Base-by-base conservation (phyloP, 2,329 filamentous ascomycete genomes). In the Alternaria atra region DNA sequence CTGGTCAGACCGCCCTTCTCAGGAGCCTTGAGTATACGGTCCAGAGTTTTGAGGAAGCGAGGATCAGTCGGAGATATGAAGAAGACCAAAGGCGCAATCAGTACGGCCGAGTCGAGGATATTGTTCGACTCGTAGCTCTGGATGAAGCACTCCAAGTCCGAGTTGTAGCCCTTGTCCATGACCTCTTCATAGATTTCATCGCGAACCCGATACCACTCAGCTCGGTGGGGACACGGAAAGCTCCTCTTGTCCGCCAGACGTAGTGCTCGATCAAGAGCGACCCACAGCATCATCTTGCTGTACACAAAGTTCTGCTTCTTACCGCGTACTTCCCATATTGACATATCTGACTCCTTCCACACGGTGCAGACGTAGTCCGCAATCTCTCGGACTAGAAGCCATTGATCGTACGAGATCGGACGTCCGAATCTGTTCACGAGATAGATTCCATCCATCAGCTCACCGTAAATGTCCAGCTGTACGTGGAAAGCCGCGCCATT, bases 281-380 rank as follows among this genome's bases (percentile, higher is more conserved):
- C 91, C 91, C 91, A 94, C 23, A 94, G 84, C 89, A 93, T 91
- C 65, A 94, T 85, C 73, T 93, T 92, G n/a, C 89, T 91, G 78
- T 93, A 94, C 13, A 89, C 87, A 67, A 93, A 94, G 71, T 92
- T 87, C 76, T 93, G 90, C 73, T 90, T 90, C 70, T 88, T 81
- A 66, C 91, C 91, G 42, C 91, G 86, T 6, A 92, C 90, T 75
- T 94, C 91, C 91, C 91, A 93, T 69, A 93, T 94, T 3, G 90
- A 92, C 90, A 93, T 93, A 72, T 94, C 91, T 70, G 80, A 78
- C 83, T 87, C 80, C 58, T 89, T 79, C 74, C 89, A 85, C 54
- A 93, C 87, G 0, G 85, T 88, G 63, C 92, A 82, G 37, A 92
- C 89, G 69, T 91, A 91, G 72, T 93, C 90, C 37, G 81, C 80